phyloP scores from a whole-genome alignment of 2,329 filamentous ascomycete genomes.

The Periconia sp. region DNA sequence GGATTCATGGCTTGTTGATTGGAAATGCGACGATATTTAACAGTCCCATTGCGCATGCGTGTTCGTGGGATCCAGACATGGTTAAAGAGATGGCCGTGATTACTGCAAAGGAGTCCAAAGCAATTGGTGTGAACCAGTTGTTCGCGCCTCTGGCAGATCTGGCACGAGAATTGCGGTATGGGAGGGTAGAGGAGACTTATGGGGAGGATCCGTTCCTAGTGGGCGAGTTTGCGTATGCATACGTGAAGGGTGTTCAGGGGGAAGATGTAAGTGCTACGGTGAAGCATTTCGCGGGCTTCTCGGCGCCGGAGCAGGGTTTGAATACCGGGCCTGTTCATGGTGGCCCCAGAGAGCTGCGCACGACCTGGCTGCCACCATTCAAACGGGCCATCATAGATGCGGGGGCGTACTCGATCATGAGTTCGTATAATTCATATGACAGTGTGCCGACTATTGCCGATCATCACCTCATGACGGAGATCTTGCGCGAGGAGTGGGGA shows the following conservation, averaged over 20 bases:
- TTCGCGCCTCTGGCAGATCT: constrained; percentile 73
- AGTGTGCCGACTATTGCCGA: constrained; percentile 69
- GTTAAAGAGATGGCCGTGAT: constrained; percentile 66
- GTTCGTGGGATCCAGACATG: constrained; percentile 68
- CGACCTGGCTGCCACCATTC: constrained; percentile 60
- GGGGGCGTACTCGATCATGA: constrained; percentile 70
- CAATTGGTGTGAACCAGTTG: constrained; percentile 71
- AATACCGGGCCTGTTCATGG: constrained; percentile 65
- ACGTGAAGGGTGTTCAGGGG: constrained; percentile 63
- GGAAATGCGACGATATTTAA: constrained; percentile 79
- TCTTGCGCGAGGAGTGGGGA: constrained; percentile 71
- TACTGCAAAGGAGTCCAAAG: constrained; percentile 66
- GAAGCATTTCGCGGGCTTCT: constrained; percentile 75
- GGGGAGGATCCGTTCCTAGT: constrained; percentile 69
- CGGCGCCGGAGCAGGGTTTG: constrained; percentile 69
- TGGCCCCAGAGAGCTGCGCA: constrained; percentile 57
- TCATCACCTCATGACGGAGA: constrained; percentile 63
- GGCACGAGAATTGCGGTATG: constrained; percentile 70
- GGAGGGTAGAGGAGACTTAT: constrained; percentile 73
- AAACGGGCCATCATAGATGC: constrained; percentile 71
- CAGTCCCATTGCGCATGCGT: constrained; percentile 71
- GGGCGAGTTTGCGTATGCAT: constrained; percentile 67
- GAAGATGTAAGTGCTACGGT: constrained; percentile 70
- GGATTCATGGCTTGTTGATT: constrained; percentile 71
- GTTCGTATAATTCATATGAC: constrained; percentile 74